Evolutionary conservation across 352 stramenopile genomes (phyloP).

Genomic region (Pythium plurisporium): DNA sequence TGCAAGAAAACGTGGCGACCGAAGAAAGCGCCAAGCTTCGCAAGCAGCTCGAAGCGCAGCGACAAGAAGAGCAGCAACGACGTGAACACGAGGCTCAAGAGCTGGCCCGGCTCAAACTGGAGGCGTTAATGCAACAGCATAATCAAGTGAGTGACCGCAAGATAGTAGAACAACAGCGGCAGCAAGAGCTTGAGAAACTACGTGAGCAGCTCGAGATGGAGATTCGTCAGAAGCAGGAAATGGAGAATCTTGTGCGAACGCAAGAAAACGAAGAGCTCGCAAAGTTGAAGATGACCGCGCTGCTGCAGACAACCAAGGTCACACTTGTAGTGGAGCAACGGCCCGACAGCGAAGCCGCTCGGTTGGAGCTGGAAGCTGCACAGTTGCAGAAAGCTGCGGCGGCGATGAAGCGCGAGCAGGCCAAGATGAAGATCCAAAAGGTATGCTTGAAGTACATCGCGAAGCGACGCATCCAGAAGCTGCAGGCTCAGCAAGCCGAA

Average conservation of each 20-base stretch:
- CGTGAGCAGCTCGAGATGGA: conserved; percentile 42
- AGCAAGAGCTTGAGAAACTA: conserved; percentile 32
- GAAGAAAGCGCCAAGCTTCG: conserved; percentile 42
- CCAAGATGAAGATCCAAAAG: conserved; percentile 58
- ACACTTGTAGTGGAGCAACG: conserved; percentile 7
- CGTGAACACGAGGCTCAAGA: conserved; percentile 49
- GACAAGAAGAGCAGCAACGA: conserved; percentile 39
- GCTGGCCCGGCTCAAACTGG: conserved; percentile 43
- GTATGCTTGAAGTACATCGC: conserved; percentile 53
- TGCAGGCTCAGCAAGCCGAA: conserved; percentile 43
- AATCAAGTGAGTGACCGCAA: conserved; percentile 33
- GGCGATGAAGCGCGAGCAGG: conserved; percentile 47
- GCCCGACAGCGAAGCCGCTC: conserved; percentile 25
- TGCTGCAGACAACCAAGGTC: conserved; percentile 32
- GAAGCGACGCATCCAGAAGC: conserved; percentile 33
- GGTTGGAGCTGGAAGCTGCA: conserved; percentile 37
- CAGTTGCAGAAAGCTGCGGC: conserved; percentile 37
- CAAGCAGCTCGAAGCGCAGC: conserved; percentile 39
- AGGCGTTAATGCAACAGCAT: conserved; percentile 58
- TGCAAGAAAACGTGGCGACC: conserved; percentile 47
- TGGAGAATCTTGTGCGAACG: conserved; percentile 40
- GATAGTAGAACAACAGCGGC: conserved; percentile 30
- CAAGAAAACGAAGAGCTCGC: conserved; percentile 64
- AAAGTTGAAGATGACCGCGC: conserved; percentile 40
- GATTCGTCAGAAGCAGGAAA: conserved; percentile 34